These are phyloP conservation scores for Penicillium robsamsonii DNA, from an alignment of 495 filamentous ascomycete genomes.

Conservation along the genomic window DNA sequence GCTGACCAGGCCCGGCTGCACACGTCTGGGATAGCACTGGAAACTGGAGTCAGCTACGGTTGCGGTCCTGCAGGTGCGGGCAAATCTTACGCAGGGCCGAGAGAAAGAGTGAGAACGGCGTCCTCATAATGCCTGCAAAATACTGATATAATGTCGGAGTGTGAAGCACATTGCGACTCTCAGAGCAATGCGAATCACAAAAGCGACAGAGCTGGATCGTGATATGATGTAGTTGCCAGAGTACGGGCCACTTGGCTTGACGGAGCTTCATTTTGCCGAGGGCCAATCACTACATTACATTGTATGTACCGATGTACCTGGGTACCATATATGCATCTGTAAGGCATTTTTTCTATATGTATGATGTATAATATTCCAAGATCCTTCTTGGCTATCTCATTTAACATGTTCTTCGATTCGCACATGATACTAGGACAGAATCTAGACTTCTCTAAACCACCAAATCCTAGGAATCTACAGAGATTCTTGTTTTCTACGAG, in stretches of 20 bases:
- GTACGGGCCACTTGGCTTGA: slow-evolving; percentile 46
- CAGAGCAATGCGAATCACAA: slow-evolving; percentile 4
- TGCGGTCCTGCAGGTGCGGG: slow-evolving; percentile 2
- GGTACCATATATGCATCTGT: not conserved
- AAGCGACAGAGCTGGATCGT: slow-evolving; percentile 8
- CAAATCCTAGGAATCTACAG: not conserved
- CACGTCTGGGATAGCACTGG: slow-evolving; percentile 39
- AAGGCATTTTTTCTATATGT: not conserved
- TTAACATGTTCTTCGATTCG: not conserved
- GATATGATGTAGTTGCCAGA: slow-evolving; percentile 24
- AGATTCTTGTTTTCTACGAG: not conserved
- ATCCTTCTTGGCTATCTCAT: not conserved
- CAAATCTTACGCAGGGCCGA: slow-evolving; percentile 43
- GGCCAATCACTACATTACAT: slow-evolving; percentile 20
- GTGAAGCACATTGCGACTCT: slow-evolving; percentile 45
- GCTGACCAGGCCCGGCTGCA: slow-evolving; percentile 31
- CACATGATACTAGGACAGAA: not conserved
- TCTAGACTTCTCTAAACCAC: not conserved
- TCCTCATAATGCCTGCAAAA: slow-evolving; percentile 42
- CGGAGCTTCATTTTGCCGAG: slow-evolving; percentile 45
- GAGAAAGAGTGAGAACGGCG: slow-evolving; percentile 35
- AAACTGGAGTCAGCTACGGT: slow-evolving; percentile 27
- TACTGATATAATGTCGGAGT: slow-evolving; percentile 17
- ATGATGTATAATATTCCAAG: not conserved
- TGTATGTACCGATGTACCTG: not conserved